A percentile compares a stretch with the other conserved stretches of the same genome.
Conservation (phyloP, 192 early-diverging fungal species). For the Polychytrium aggregatum region DNA sequence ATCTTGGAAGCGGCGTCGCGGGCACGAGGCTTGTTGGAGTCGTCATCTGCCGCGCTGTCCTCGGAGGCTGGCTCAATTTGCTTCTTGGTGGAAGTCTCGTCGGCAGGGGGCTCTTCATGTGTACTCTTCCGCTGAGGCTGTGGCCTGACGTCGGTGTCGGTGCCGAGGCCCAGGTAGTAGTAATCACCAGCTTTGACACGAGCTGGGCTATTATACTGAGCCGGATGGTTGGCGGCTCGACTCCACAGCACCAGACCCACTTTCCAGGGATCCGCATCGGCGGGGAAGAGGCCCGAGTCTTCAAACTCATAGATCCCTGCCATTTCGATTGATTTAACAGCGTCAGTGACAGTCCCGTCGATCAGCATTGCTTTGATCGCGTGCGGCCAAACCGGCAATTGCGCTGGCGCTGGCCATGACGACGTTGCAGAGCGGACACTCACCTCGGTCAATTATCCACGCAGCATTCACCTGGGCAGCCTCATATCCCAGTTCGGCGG, state of each 20-base stretch:
- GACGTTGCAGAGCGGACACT: background rate
- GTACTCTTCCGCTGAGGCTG: background rate
- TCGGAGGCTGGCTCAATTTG: too few species aligned
- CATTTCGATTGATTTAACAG: too few species aligned
- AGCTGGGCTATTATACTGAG: slow-evolving; percentile 81
- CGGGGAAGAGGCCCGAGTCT: slow-evolving; percentile 2
- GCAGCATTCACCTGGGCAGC: slow-evolving; percentile 84
- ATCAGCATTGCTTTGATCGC: too few species aligned
- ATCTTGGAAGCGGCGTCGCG: too few species aligned
- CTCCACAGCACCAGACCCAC: slow-evolving; percentile 84
- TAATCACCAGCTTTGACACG: slow-evolving; percentile 89
- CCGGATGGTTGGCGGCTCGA: slow-evolving; percentile 86
- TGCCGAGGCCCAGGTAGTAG: slow-evolving; percentile 77
- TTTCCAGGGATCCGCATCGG: slow-evolving; percentile 26
- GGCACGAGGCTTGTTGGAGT: too few species aligned
- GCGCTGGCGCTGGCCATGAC: too few species aligned
- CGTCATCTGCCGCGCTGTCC: too few species aligned
- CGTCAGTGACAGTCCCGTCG: background rate
- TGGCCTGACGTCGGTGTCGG: slow-evolving; percentile 4
- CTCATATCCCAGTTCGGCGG: slow-evolving; percentile 84
- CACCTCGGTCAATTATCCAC: slow-evolving; percentile 65
- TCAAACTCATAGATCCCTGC: slow-evolving; percentile 2
- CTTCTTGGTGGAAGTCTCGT: background rate
- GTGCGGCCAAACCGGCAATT: too few species aligned
- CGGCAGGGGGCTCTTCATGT: background rate